phyloP scores from a whole-genome alignment of 2,329 filamentous ascomycete genomes.

The Plenodomus biglobosus region DNA sequence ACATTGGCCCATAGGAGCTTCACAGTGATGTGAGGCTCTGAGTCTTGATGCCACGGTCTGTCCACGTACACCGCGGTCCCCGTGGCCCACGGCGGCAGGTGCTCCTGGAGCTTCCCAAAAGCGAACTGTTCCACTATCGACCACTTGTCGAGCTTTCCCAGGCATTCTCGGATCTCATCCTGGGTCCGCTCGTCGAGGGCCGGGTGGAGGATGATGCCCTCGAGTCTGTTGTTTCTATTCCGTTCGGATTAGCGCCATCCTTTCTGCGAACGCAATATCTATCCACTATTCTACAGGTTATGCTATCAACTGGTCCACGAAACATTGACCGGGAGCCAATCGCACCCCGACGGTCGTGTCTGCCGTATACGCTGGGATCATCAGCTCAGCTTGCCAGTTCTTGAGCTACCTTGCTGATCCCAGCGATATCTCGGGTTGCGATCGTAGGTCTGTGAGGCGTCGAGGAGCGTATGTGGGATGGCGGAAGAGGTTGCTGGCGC shows the following conservation, averaged over 20 bases:
- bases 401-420: background rate
- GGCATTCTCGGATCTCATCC: background rate
- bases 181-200: no score
- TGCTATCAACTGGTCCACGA: no score
- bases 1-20: background rate
- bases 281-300: background rate
- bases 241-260: background rate
- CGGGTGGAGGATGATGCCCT: no score
- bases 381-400: background rate
- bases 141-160: background rate
- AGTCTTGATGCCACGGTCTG: conserved; percentile 7
- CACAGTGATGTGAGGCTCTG: conserved; percentile 7
- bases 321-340: no score
- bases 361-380: background rate
- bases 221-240: background rate
- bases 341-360: no score
- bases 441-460: background rate
- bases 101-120: background rate
- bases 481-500: no score
- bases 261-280: background rate
- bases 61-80: conserved; percentile 3
- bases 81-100: background rate
- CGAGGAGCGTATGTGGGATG: background rate
- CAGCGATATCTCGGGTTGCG: background rate
- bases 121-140: conserved; percentile 4